Conservation (phyloP, 2,329 filamentous ascomycete genomes). For the Apiospora marii region DNA sequence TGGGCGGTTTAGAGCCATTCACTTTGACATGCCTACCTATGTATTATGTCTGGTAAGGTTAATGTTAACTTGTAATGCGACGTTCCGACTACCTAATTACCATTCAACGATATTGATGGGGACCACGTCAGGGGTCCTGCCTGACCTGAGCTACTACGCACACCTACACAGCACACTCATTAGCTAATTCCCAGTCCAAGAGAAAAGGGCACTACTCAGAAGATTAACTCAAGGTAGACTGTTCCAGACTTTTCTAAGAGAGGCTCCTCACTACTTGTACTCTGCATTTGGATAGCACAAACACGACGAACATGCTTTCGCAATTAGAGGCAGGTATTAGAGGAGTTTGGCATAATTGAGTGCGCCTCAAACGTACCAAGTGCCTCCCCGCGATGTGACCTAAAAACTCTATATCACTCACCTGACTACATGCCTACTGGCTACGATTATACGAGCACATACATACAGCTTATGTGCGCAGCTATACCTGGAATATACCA, state of each 20-base stretch:
- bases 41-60: background rate
- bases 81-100: background rate
- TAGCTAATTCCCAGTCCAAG: background rate
- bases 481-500: background rate
- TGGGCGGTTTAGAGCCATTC: background rate
- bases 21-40: background rate
- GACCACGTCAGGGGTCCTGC: slow-evolving; percentile 1
- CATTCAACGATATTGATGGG: background rate
- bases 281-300: background rate
- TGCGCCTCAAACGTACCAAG: background rate
- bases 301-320: background rate
- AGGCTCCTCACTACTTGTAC: background rate
- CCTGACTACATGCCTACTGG: background rate
- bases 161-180: background rate
- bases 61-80: background rate
- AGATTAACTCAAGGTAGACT: background rate
- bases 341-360: background rate
- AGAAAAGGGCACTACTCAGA: background rate
- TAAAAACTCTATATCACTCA: background rate
- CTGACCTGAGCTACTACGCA: background rate
- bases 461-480: too few relatives aligned
- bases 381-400: background rate
- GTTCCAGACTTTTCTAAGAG: background rate
- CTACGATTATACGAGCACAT: background rate
- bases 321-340: background rate